A percentile compares a stretch with the other conserved stretches of the same genome.
These are phyloP conservation scores for Phanerochaete sordida DNA, from an alignment of 768 basidiomycete species.

Conservation along the genomic window DNA sequence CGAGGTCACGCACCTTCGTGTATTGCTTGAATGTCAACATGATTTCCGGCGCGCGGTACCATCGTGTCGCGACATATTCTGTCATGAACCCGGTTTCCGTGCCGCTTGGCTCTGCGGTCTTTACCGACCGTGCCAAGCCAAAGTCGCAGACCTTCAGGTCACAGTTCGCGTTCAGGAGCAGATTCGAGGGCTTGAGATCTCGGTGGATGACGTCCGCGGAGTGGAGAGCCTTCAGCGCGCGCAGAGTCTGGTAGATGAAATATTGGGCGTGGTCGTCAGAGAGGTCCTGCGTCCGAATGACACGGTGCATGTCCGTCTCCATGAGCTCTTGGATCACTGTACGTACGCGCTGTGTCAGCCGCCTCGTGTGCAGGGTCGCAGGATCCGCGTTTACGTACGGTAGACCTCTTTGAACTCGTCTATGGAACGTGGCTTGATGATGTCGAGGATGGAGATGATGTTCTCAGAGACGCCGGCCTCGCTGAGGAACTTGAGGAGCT, in stretches of 20 bases:
- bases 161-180: conserved; percentile 96
- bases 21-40: conserved; percentile 99
- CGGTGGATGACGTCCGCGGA: conserved; percentile 96
- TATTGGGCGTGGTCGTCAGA: conserved; percentile 96
- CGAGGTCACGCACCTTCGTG: conserved; percentile 59
- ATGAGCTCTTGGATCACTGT: conserved; percentile 88
- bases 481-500: conserved; percentile 72
- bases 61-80: conserved; percentile 96
- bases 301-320: conserved; percentile 97
- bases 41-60: conserved; percentile 99
- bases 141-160: conserved; percentile 96
- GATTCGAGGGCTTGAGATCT: conserved; percentile 95
- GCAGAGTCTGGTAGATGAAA: conserved; percentile 91
- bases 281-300: conserved; percentile 91
- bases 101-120: conserved; percentile 79
- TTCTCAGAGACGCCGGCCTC: conserved; percentile 90
- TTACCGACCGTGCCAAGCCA: conserved; percentile 88
- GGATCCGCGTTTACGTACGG: conserved; percentile 36
- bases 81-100: conserved; percentile 79
- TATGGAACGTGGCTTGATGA: conserved; percentile 75
- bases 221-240: conserved; percentile 94
- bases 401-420: conserved; percentile 90
- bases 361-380: background rate
- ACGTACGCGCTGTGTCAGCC: background rate
- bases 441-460: conserved; percentile 88